Conservation (phyloP, 2,329 filamentous ascomycete genomes). For the Fusarium sp. region DNA sequence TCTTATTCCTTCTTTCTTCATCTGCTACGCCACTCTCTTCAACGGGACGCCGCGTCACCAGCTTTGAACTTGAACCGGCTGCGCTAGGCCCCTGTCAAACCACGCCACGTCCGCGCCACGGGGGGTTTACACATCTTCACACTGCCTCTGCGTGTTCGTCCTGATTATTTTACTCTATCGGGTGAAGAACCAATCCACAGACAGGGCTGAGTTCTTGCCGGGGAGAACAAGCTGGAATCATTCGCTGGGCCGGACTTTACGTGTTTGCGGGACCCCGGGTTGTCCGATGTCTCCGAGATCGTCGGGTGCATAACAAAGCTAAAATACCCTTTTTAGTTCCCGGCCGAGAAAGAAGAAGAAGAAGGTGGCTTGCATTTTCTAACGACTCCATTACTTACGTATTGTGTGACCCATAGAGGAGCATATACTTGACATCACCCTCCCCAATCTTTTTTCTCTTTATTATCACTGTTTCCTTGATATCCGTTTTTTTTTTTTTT, state of each 20-base stretch:
- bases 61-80: background rate
- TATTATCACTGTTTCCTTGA: background rate
- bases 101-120: background rate
- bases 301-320: background rate
- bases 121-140: background rate
- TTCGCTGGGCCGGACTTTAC: constrained; percentile 11
- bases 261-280: background rate
- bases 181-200: background rate
- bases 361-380: constrained; percentile 11
- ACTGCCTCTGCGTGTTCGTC: no score
- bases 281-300: constrained; percentile 20
- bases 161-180: background rate
- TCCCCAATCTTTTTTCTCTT: background rate
- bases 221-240: background rate
- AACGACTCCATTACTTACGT: constrained; percentile 25
- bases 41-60: background rate
- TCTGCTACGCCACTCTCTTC: background rate
- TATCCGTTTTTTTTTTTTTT: background rate
- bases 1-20: background rate
- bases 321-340: constrained; percentile 1
- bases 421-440: constrained; percentile 5
- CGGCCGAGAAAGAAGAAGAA: constrained; percentile 24
- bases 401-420: constrained; percentile 2
- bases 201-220: background rate
- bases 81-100: background rate